Conservation (phyloP, 169 alveolate genomes). For the Cystoisospora suis region DNA sequence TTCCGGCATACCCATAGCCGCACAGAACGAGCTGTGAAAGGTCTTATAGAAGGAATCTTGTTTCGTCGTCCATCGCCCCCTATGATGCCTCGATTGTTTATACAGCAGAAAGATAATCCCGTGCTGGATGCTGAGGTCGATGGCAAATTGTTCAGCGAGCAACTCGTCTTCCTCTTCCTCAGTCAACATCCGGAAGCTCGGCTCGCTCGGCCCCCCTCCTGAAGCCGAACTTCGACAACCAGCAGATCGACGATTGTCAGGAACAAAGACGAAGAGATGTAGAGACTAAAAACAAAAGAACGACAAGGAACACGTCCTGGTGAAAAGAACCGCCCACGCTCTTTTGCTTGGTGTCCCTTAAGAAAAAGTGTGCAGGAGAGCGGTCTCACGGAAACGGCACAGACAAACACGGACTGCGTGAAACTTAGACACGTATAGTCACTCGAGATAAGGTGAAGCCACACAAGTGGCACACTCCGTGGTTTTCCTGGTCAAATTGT, state of each 20-base stretch:
- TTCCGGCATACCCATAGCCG: constrained; percentile 41
- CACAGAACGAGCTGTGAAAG: constrained; percentile 47
- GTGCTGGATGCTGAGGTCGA: constrained; percentile 32
- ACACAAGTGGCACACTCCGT: too few species aligned
- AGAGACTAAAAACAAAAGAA: not conserved
- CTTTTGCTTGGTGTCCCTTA: too few species aligned
- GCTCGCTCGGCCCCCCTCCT: not conserved
- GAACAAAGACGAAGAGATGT: not conserved
- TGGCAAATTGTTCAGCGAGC: constrained; percentile 41
- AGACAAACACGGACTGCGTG: too few species aligned
- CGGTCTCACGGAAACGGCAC: too few species aligned
- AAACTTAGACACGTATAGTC: too few species aligned
- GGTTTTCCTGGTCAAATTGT: too few species aligned
- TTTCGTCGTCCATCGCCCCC: constrained; percentile 43
- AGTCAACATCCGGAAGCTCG: not conserved
- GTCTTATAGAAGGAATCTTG: constrained; percentile 33
- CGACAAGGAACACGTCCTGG: not conserved
- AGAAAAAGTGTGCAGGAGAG: too few species aligned
- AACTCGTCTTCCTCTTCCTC: constrained; percentile 40
- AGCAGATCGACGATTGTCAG: not conserved
- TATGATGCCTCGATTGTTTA: not conserved
- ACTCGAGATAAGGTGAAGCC: too few species aligned
- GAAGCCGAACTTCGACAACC: not conserved
- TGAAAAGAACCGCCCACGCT: too few species aligned
- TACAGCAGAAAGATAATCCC: constrained; percentile 25